These are phyloP conservation scores for Populus pruinosa DNA, from an alignment of 345 rosid species.

Conservation along the genomic window DNA sequence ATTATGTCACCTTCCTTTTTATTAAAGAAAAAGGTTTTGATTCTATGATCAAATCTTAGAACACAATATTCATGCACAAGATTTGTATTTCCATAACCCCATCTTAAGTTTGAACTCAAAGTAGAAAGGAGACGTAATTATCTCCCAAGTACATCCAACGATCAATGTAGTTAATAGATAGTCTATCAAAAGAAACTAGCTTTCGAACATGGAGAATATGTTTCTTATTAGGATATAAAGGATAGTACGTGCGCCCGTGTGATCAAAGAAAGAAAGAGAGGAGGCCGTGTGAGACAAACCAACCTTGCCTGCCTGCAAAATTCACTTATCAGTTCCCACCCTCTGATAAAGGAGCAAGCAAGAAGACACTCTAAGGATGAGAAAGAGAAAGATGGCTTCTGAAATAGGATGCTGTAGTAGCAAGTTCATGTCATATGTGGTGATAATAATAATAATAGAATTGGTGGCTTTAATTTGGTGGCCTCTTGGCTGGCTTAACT, in stretches of 20 bases:
- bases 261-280: neutral
- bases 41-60: too few relatives aligned
- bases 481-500: conserved; percentile 91
- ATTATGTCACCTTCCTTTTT: too few relatives aligned
- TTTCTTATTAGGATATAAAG: too few relatives aligned
- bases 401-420: conserved; percentile 51
- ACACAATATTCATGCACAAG: too few relatives aligned
- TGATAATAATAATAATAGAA: conserved; percentile 44
- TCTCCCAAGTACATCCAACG: too few relatives aligned
- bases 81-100: too few relatives aligned
- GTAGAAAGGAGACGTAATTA: too few relatives aligned
- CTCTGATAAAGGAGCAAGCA: neutral
- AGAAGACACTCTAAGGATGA: neutral
- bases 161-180: too few relatives aligned
- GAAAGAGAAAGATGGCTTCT: conserved; percentile 24
- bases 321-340: neutral
- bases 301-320: neutral
- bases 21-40: too few relatives aligned
- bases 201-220: too few relatives aligned
- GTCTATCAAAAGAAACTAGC: too few relatives aligned
- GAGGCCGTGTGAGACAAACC: neutral
- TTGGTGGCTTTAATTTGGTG: conserved; percentile 65
- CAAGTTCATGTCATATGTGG: conserved; percentile 41
- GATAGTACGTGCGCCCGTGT: neutral
- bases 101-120: too few relatives aligned